A percentile compares a stretch with the other conserved stretches of the same genome.
Evolutionary conservation across 768 basidiomycete genomes (phyloP).

Genomic region (Suillus occidentalis): DNA sequence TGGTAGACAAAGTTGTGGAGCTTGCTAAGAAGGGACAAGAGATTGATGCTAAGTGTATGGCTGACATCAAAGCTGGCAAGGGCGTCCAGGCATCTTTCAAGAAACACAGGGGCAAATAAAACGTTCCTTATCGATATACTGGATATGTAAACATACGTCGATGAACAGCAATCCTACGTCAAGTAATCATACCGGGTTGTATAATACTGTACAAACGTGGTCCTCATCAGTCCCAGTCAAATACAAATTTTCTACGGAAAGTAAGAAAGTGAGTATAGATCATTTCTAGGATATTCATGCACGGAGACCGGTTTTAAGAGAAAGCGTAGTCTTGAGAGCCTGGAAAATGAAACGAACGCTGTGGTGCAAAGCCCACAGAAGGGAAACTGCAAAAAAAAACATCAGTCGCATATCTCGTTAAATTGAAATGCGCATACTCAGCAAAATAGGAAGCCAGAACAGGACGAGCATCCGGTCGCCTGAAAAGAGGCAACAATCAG

Average conservation of each 20-base stretch:
- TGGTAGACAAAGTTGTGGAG: slow-evolving; percentile 56
- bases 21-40: slow-evolving; percentile 57
- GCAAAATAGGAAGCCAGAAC: slow-evolving; percentile 85
- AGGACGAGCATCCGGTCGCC: slow-evolving; percentile 83
- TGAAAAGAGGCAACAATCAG: slow-evolving; percentile 17
- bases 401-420: slow-evolving; percentile 11
- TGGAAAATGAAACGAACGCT: slow-evolving; percentile 53
- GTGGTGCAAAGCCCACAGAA: slow-evolving; percentile 60
- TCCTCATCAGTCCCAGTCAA: background rate
- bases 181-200: background rate
- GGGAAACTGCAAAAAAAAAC: slow-evolving; percentile 44
- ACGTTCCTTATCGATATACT: slow-evolving; percentile 10
- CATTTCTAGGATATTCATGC: slow-evolving; percentile 18
- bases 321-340: slow-evolving; percentile 47
- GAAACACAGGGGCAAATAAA: slow-evolving; percentile 60
- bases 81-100: slow-evolving; percentile 80
- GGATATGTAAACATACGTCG: background rate
- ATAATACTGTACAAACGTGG: background rate
- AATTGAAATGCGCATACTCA: slow-evolving; percentile 53
- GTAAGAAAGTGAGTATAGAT: background rate
- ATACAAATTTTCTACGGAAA: background rate
- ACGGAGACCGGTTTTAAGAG: slow-evolving; percentile 43
- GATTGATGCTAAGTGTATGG: slow-evolving; percentile 70
- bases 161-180: background rate
- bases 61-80: slow-evolving; percentile 73